A percentile compares a stretch with the other conserved stretches of the same genome.
Conservation (phyloP, 495 filamentous ascomycete species). For the Poronia punctata region DNA sequence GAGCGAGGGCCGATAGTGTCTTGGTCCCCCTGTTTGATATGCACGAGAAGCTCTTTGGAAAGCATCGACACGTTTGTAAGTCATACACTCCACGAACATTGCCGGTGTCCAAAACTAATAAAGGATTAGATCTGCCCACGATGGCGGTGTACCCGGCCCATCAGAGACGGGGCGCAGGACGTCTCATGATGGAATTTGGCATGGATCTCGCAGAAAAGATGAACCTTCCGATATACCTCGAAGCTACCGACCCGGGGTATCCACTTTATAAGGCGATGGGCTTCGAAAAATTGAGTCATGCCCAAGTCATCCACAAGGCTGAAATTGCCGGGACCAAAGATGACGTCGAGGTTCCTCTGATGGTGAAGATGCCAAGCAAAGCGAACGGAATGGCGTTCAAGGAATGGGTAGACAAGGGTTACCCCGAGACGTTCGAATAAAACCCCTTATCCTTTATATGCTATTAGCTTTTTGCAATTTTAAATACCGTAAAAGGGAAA, state of each 20-base stretch:
- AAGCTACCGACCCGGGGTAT: conserved; percentile 35
- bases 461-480: conserved; percentile 25
- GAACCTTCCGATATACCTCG: conserved; percentile 33
- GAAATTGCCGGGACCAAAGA: conserved; percentile 11
- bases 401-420: conserved; percentile 15
- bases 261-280: conserved; percentile 26
- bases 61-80: conserved; percentile 24
- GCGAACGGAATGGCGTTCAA: conserved; percentile 15
- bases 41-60: conserved; percentile 24
- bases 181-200: conserved; percentile 38
- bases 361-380: conserved; percentile 14
- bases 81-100: conserved; percentile 6
- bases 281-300: conserved; percentile 16
- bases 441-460: no score
- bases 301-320: conserved; percentile 16
- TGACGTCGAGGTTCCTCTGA: conserved; percentile 15
- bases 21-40: conserved; percentile 24
- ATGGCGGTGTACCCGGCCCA: conserved; percentile 30
- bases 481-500: conserved; percentile 23
- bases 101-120: background rate
- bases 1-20: conserved; percentile 21
- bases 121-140: conserved; percentile 22
- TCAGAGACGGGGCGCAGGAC: conserved; percentile 32
- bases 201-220: conserved; percentile 34
- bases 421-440: conserved; percentile 4